A percentile compares a stretch with the other conserved stretches of the same genome.
phyloP scores from a whole-genome alignment of 208 protist species.

The Wallacemonas rigidus region DNA sequence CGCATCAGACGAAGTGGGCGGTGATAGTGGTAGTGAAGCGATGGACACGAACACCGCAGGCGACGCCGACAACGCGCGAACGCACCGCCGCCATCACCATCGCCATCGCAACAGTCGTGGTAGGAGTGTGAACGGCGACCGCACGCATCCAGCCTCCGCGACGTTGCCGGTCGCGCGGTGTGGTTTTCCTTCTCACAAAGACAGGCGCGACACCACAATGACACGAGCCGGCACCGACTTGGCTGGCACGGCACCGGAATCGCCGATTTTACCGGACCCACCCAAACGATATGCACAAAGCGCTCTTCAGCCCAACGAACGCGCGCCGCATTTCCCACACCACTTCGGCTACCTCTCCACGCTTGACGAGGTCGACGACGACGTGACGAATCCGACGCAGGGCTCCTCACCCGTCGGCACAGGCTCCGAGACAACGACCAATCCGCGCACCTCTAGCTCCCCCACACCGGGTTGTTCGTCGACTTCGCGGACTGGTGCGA shows the following conservation, averaged over 20 bases:
- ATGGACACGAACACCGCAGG: background rate
- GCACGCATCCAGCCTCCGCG: conserved; percentile 1
- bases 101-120: background rate
- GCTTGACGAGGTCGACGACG: background rate
- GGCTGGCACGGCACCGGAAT: background rate
- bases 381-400: background rate
- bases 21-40: background rate
- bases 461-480: background rate
- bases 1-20: background rate
- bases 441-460: background rate
- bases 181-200: background rate
- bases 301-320: background rate
- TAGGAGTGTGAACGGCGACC: background rate
- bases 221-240: background rate
- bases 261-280: conserved; percentile 2
- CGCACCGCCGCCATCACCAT: conserved; percentile 3
- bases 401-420: background rate
- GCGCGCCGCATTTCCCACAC: conserved; percentile 3
- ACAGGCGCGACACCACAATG: background rate
- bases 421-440: background rate
- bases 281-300: background rate
- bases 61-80: background rate
- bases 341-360: conserved; percentile 13
- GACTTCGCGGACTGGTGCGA: background rate
- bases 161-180: background rate